Evolutionary conservation across 495 filamentous ascomycete species (phyloP).

Genomic region (Xylaria nigripes): DNA sequence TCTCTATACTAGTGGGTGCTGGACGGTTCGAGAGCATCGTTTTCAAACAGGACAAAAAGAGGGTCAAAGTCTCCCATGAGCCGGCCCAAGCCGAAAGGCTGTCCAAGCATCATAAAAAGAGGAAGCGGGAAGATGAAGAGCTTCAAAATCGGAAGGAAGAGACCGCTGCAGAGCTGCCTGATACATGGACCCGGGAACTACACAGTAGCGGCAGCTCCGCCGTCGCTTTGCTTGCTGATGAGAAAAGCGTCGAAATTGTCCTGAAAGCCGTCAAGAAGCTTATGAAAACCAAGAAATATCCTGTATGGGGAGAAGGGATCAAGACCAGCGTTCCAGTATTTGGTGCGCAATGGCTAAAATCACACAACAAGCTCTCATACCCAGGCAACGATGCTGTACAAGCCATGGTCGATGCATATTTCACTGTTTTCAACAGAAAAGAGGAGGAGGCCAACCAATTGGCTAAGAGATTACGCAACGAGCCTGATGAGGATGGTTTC

Average conservation of each 20-base stretch:
- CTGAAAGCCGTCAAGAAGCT: conserved; percentile 63
- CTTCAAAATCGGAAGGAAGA: conserved; percentile 46
- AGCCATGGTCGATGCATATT: conserved; percentile 68
- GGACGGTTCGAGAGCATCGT: conserved; percentile 66
- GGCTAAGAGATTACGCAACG: conserved; percentile 55
- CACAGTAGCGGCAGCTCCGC: conserved; percentile 67
- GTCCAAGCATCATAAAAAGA: conserved; percentile 52
- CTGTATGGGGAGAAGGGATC: conserved; percentile 59
- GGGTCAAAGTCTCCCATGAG: conserved; percentile 17
- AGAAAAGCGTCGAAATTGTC: conserved; percentile 59
- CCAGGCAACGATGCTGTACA: conserved; percentile 58
- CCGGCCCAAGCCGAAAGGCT: conserved; percentile 34
- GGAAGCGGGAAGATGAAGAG: conserved; percentile 52
- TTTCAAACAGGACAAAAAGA: conserved; percentile 52
- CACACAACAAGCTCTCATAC: conserved; percentile 60
- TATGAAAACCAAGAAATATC: conserved; percentile 46
- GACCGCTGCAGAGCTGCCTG: conserved; percentile 48
- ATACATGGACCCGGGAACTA: conserved; percentile 67
- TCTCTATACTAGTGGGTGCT: conserved; percentile 58
- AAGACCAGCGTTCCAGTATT: conserved; percentile 46
- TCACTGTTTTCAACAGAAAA: conserved; percentile 58
- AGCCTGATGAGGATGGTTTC: conserved; percentile 92
- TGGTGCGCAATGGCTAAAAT: conserved; percentile 53
- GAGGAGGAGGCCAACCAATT: conserved; percentile 58
- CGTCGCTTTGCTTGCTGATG: conserved; percentile 75